phyloP scores from a whole-genome alignment of 2,329 filamentous ascomycete species.

The Botryotinia narcissicola region DNA sequence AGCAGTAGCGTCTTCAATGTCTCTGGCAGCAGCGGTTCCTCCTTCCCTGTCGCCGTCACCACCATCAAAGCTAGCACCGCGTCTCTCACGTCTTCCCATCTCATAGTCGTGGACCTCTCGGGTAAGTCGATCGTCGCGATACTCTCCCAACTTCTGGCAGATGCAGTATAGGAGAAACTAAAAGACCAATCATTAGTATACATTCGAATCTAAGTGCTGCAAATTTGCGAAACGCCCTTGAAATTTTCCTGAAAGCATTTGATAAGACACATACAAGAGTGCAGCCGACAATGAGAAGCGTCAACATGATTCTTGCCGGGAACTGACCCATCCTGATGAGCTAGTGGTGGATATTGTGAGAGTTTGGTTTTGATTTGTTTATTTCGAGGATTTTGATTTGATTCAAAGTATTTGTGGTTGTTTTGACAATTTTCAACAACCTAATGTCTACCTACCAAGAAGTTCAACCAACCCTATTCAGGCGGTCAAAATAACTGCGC shows the following conservation, averaged over 20 bases:
- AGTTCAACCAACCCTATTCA: background rate
- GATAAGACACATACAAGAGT: background rate
- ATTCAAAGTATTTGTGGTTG: background rate
- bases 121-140: background rate
- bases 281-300: background rate
- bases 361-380: background rate
- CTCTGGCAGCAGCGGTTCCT: background rate
- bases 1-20: background rate
- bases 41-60: background rate
- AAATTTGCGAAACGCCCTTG: no score
- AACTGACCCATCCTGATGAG: background rate
- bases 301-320: rapidly evolving
- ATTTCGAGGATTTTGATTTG: background rate
- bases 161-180: background rate
- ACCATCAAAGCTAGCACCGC: background rate
- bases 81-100: background rate
- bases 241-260: background rate
- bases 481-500: background rate
- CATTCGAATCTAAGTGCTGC: background rate
- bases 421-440: background rate
- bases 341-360: rapidly evolving
- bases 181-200: background rate
- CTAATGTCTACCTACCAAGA: background rate
- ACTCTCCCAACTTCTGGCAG: background rate
- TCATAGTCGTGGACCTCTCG: rapidly evolving